Percentiles rank a stretch among this genome's conserved stretches.
Conservation (phyloP, 768 basidiomycete species). For the Tephrocybe sp. region DNA sequence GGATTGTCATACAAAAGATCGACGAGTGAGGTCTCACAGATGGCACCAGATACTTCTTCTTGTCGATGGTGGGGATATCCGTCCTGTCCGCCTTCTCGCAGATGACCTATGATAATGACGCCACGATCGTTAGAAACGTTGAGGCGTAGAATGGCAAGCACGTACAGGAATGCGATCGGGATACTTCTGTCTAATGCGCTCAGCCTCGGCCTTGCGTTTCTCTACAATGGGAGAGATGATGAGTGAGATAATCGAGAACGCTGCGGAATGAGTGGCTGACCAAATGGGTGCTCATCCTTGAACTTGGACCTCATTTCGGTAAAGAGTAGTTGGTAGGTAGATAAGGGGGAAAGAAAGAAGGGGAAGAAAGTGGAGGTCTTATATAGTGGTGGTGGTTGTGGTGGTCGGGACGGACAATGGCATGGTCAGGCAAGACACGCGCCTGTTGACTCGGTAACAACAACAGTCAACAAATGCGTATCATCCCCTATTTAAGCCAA, state of each 20-base stretch:
- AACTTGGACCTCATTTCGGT: slow-evolving; percentile 86
- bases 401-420: slow-evolving; percentile 25
- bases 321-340: slow-evolving; percentile 3
- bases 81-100: slow-evolving; percentile 99
- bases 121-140: background rate
- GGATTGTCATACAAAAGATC: slow-evolving; percentile 6
- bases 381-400: slow-evolving; percentile 24
- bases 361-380: slow-evolving; percentile 8
- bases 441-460: slow-evolving; percentile 30
- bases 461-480: slow-evolving; percentile 21
- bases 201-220: slow-evolving; percentile 99
- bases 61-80: slow-evolving; percentile 99
- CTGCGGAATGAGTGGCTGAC: slow-evolving; percentile 47
- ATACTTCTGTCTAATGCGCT: slow-evolving; percentile 98
- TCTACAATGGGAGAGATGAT: slow-evolving; percentile 50
- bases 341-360: background rate
- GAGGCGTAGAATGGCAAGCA: slow-evolving; percentile 19
- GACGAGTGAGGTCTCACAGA: slow-evolving; percentile 59
- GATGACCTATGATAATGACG: slow-evolving; percentile 70
- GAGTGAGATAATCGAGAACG: slow-evolving; percentile 29
- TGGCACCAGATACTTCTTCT: slow-evolving; percentile 99
- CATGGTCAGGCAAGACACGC: slow-evolving; percentile 40
- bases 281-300: slow-evolving; percentile 99
- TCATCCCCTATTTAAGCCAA: slow-evolving; percentile 11
- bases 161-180: slow-evolving; percentile 96